Evolutionary conservation across 2,329 filamentous ascomycete genomes (phyloP).

Genomic region (Ophiostoma australiae): DNA sequence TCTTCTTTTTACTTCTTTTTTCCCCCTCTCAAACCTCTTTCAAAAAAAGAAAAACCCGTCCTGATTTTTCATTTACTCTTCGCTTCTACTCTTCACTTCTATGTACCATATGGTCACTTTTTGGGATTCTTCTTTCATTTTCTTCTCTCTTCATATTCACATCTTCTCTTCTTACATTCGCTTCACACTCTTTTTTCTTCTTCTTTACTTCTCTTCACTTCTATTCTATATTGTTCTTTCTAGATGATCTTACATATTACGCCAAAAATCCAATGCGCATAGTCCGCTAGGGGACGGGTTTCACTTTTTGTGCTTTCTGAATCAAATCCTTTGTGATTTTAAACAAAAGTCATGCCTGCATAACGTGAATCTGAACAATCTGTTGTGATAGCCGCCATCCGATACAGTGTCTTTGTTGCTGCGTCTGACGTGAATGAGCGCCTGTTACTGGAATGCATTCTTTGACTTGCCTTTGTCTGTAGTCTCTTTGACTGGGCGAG

Average conservation of each 20-base stretch:
- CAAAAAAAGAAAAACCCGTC: neutral
- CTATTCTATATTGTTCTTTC: neutral
- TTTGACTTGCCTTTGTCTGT: neutral
- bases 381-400: neutral
- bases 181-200: neutral
- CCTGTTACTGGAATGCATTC: neutral
- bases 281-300: constrained; percentile 2
- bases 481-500: neutral
- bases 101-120: constrained; percentile 18
- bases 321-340: neutral
- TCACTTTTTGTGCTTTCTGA: neutral
- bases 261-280: constrained; percentile 2
- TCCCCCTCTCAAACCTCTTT: neutral
- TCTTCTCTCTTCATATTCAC: neutral
- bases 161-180: constrained; percentile 6
- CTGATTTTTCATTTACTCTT: constrained; percentile 15
- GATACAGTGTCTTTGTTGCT: neutral
- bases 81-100: neutral
- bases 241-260: constrained; percentile 6
- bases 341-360: neutral
- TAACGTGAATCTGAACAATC: neutral
- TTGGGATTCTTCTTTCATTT: constrained; percentile 13
- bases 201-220: constrained; percentile 4
- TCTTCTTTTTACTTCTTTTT: constrained; percentile 1
- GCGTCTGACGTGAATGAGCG: neutral